Base-by-base conservation (phyloP, 345 rosid species). In the Diplotaxis tenuifolia region DNA sequence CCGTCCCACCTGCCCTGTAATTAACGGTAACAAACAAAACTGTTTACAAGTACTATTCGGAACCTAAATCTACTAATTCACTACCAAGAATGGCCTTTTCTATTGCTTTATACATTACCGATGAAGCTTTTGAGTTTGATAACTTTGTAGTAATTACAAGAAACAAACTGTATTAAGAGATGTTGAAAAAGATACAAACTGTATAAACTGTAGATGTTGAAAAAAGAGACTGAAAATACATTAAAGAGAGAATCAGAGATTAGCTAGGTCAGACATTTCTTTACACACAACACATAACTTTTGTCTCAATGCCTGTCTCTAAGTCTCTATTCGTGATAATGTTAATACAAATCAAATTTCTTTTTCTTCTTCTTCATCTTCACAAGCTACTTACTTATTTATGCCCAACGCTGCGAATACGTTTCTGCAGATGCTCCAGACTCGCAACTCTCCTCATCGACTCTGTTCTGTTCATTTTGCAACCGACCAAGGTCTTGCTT, bases 401-500 rank as follows among this genome's bases (percentile, higher is more conserved):
- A 63, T 74, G 22, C 52, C 79, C 75, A 64, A 70, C 84, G 6
- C 91, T 86, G 21, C 90, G 81, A 38, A 91, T 94, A 74, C 87
- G 84, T 79, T 94, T 91, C 76, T 95, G 97, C 80, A 91, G 74
- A 77, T 85, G 93, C 83, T 95, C 97, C 83, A 94, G 85, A 84
- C 96, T 94, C 49, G 89, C 90, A 65, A 95, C 93, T 83, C 96
- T 81, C 62, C 74, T 92, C 87, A 94, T 28, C 7, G 97, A 91
- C 74, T 83, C 80, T 40, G 97, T 77, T 73, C 84, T 78, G 52
- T 81, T 90, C 65, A 84, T 79, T 80, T 88, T 94, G 84, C 81
- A 82, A 15, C 84, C 86, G 1, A 59, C 18, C 76, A 71, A 65
- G 4, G 27, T 63, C 64, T 77, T 77, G 73, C 72, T 29, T 4